Evolutionary conservation across 352 stramenopile genomes (phyloP), one percentile per base, ranked within the genome.

Genomic region (Poterioochromonas sp.): DNA sequence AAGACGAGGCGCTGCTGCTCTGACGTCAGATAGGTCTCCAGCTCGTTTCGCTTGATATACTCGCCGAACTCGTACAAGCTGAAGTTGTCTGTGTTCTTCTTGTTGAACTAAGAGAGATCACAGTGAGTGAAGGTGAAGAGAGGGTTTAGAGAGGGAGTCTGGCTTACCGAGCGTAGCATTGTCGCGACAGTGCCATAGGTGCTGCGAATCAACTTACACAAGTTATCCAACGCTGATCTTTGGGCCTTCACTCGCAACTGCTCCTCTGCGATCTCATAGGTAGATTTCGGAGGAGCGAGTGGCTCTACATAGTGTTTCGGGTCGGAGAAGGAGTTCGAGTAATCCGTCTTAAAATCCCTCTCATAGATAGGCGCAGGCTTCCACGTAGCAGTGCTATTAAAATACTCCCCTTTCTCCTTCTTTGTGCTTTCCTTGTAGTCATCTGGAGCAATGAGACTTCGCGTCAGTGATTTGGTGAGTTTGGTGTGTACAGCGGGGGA

Each of bases 81-180:
- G 5, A 71, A 1, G 8, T 40, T 71, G 32, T 71, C 62, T 47
- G 18, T 8, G 5, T 1, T 11, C 34, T 71, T 71, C 62, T 71
- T 71, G 2, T 71, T 41, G 32, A 71, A 71, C 62, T 71, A 71
- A 5, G 29, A 68, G 5, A 12, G 12, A 68, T 32, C 5, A 68
- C 26, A 12, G 26, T 15, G 5, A 68, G 20, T 20, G 11, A 68
- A 5, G 29, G 29, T 35, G 11, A 68, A 12, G 29, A 68, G 5
- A 40, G 11, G 5, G 26, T 37, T 26, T 15, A 68, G 12, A 40
- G 11, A 12, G 11, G 26, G 34, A 68, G 34, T 37, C 29, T 32
- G 8, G 26, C 58, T 68, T 68, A 68, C 58, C 26, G 58, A 8
- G 26, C 58, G 58, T n/a, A 71, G 26, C 62, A 71, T 71, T 8